These are phyloP conservation scores for Buddleja alternifolia DNA, from an alignment of 257 asterid genomes.

Conservation along the genomic window DNA sequence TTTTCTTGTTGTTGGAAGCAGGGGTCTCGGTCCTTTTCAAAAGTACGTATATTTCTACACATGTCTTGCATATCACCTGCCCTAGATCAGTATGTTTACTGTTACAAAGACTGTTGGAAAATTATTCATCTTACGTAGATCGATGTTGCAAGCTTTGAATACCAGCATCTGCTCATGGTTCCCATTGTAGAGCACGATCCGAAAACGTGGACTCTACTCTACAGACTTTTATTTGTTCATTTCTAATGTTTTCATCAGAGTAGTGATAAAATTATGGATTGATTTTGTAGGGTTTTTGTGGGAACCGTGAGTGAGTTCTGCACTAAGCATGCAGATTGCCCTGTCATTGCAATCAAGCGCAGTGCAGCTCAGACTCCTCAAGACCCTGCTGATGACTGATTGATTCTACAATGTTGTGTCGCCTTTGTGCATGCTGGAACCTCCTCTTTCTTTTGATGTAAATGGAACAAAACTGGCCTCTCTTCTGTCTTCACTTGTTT, in stretches of 20 bases:
- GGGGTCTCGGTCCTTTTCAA: conserved; percentile 81
- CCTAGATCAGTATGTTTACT: not conserved
- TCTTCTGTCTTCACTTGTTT: not conserved
- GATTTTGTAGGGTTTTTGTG: conserved; percentile 61
- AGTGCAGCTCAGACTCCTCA: conserved; percentile 53
- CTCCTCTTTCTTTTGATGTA: not conserved
- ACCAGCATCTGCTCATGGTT: no score
- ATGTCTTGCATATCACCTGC: not conserved
- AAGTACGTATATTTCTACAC: conserved; percentile 38
- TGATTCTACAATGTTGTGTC: not conserved
- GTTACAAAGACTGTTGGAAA: not conserved
- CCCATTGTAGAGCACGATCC: no score
- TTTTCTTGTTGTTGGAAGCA: conserved; percentile 73
- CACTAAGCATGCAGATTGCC: conserved; percentile 66
- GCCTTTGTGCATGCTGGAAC: not conserved
- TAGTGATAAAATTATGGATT: not conserved
- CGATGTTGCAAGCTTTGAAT: no score
- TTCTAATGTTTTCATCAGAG: not conserved
- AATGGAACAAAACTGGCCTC: not conserved
- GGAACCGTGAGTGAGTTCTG: conserved; percentile 81
- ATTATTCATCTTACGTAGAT: not conserved
- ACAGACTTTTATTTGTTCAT: not conserved
- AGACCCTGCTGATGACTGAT: conserved; percentile 42
- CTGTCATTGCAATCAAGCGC: conserved; percentile 36
- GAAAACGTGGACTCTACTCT: not conserved